Evolutionary conservation across 495 filamentous ascomycete species (phyloP).

Genomic region (Penicillium subrubescens): DNA sequence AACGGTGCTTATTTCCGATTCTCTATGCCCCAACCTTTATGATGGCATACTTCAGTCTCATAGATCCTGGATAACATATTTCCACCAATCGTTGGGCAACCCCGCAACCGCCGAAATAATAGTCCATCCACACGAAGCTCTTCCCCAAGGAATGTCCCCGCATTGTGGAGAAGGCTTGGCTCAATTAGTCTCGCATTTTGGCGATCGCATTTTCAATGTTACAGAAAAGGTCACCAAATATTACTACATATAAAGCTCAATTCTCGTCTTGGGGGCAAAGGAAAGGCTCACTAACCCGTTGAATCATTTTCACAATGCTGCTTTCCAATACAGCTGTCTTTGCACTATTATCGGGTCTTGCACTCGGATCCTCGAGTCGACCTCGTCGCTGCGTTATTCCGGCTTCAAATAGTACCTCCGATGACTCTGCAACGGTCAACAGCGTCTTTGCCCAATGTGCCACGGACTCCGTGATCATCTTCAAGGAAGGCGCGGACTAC

Average conservation of each 20-base stretch:
- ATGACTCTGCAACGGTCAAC: conserved; percentile 38
- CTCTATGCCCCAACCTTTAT: not conserved
- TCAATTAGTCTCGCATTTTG: conserved; percentile 7
- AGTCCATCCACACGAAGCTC: conserved; percentile 18
- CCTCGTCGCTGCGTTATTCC: conserved; percentile 21
- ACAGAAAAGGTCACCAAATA: not conserved
- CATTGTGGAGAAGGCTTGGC: conserved; percentile 12
- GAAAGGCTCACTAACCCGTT: not conserved
- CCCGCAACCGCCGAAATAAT: conserved; percentile 13
- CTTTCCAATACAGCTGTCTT: conserved; percentile 1
- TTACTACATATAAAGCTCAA: not conserved
- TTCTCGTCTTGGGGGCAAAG: not conserved
- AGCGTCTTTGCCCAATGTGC: conserved; percentile 36
- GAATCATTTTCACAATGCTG: conserved; percentile 11
- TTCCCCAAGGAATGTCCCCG: conserved; percentile 9
- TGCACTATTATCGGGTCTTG: conserved; percentile 6
- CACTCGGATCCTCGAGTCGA: conserved; percentile 16
- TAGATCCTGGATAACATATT: not conserved
- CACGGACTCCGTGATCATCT: conserved; percentile 36
- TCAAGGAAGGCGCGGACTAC: conserved; percentile 40
- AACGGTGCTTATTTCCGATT: not conserved
- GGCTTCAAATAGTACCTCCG: conserved; percentile 33
- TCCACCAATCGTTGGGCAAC: conserved; percentile 15
- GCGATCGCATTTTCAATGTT: conserved; percentile 2
- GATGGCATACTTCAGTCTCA: not conserved